A percentile compares a stretch with the other conserved stretches of the same genome.
Conservation (phyloP, 805 yeast genomes). For the Candida berthetii region DNA sequence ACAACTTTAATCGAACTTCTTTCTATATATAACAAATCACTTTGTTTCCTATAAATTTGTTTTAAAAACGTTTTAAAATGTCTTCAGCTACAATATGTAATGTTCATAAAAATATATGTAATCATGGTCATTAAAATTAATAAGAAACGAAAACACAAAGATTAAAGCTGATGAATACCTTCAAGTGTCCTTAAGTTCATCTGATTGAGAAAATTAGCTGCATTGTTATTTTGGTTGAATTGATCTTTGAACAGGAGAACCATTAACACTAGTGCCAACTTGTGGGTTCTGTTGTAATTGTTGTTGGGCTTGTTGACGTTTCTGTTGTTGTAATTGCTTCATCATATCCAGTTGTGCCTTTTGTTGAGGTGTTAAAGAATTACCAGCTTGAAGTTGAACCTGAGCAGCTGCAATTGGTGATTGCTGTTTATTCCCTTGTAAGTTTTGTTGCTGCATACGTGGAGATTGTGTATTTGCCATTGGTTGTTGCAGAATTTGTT, state of each 20-base stretch:
- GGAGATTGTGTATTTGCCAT: slow-evolving; percentile 2
- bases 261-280: background rate
- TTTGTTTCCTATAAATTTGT: too few species aligned
- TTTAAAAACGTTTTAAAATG: too few species aligned
- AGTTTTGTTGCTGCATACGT: slow-evolving; percentile 11
- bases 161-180: too few species aligned
- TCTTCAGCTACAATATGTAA: too few species aligned
- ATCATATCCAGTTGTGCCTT: slow-evolving; percentile 22
- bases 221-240: background rate
- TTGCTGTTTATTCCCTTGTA: slow-evolving; percentile 18
- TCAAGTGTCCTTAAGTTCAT: background rate
- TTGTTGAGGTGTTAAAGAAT: slow-evolving; percentile 20
- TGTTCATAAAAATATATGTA: too few species aligned
- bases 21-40: background rate
- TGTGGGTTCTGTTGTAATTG: slow-evolving; percentile 4
- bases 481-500: slow-evolving; percentile 25
- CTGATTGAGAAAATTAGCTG: background rate
- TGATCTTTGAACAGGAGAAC: background rate
- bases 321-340: slow-evolving; percentile 18
- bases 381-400: slow-evolving; percentile 1
- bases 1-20: background rate
- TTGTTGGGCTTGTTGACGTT: slow-evolving; percentile 12
- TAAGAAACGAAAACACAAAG: too few species aligned
- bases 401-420: slow-evolving; percentile 2
- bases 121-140: background rate